Conservation (phyloP, 345 rosid species). For the Ailanthus altissimus region DNA sequence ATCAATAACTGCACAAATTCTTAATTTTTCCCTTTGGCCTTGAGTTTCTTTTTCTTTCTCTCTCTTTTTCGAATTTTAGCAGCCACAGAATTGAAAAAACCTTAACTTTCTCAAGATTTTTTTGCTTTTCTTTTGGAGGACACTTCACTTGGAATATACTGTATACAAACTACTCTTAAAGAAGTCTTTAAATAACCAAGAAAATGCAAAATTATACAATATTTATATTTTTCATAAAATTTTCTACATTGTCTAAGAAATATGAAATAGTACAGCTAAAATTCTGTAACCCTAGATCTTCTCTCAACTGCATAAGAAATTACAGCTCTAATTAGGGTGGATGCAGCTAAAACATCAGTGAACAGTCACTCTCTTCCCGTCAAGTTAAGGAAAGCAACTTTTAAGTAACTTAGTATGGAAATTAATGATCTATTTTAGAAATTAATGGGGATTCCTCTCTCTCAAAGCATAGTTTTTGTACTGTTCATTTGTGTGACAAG, state of each 20-base stretch:
- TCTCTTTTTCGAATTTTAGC: neutral
- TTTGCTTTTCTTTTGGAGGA: neutral
- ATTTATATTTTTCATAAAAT: neutral
- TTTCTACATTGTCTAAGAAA: neutral
- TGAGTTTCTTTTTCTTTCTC: too few relatives aligned
- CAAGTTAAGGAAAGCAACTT: neutral
- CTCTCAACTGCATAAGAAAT: neutral
- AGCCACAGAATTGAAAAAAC: neutral
- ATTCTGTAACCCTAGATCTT: neutral
- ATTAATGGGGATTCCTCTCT: neutral
- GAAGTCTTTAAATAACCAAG: neutral
- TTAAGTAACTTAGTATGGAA: neutral
- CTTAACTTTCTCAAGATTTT: neutral
- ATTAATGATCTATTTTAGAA: too few relatives aligned
- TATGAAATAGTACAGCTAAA: too few relatives aligned
- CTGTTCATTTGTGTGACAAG: neutral
- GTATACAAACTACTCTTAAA: neutral
- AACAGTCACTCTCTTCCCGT: neutral
- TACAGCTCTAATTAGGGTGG: neutral
- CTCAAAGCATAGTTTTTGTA: neutral
- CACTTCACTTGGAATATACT: neutral
- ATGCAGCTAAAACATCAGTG: neutral
- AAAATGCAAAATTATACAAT: neutral
- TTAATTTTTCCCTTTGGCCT: neutral
- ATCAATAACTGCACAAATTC: neutral